Evolutionary conservation across 139 green algal genomes (phyloP), one percentile per base, ranked within the genome.

Genomic region (Chlorella sp.): DNA sequence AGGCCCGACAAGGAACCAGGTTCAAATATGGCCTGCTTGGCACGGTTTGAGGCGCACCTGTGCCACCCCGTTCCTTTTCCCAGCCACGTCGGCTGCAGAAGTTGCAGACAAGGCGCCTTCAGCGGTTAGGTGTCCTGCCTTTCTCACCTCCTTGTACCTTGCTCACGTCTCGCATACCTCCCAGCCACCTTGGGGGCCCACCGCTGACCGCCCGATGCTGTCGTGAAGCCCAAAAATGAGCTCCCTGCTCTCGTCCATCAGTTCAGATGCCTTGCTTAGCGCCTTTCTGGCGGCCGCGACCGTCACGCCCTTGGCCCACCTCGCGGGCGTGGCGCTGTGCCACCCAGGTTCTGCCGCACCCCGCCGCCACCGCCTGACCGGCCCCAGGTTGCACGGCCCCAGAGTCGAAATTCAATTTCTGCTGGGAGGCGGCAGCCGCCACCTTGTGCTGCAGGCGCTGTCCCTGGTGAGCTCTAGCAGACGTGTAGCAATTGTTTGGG

Each of bases 361-460:
- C 0, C 75, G 82, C 28, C 66, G 26, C 26, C 84, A 12, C 26
- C 24, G 26, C 18, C 83, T 40, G 30, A 36, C 60, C 21, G 30
- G 36, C 76, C 57, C 83, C 83, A 11, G 36, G 21, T 39, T 71
- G 53, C 81, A 18, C 30, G 42, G 53, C 19, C 53, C 53, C 0
- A 32, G 3, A 30, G 21, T 76, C 1, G 73, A 76, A 40, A 68
- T 81, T 1, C 61, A 64, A 39, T 88, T 88, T 39, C 39, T 88
- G 39, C 84, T 89, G 15, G 19, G 24, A 9, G 93, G 93, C 19
- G 93, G 93, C 16, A 75, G 68, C 5, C 83, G 93, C 30, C 93
- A 93, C 39, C 80, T 93, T 34, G 93, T 95, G 40, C 94, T 95
- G 60, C 92, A 95, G 71, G 32, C 86, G 1, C 80, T 95, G 7